phyloP scores from a whole-genome alignment of 164 flowering plant genomes.

The Tetracentron sinense region DNA sequence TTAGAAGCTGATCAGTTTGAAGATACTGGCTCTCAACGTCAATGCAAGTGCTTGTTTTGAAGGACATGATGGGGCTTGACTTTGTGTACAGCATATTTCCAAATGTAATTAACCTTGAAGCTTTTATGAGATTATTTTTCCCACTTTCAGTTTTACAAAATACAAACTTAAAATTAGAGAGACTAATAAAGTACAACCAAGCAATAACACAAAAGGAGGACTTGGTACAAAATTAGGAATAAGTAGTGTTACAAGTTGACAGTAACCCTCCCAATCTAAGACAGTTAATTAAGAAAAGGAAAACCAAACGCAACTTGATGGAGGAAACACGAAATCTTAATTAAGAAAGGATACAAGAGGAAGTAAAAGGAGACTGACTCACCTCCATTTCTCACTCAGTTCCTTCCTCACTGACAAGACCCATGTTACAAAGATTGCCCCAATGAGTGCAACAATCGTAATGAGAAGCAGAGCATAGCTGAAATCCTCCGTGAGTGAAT shows the following conservation, averaged over 20 bases:
- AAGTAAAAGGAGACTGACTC: constrained; percentile 5
- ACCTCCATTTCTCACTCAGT: too few species aligned
- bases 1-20: constrained; percentile 9
- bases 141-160: neutral
- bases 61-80: constrained; percentile 20
- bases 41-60: constrained; percentile 17
- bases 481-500: constrained; percentile 93
- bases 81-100: constrained; percentile 5
- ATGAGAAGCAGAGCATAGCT: constrained; percentile 87
- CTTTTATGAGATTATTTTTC: too few species aligned
- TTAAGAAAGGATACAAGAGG: neutral
- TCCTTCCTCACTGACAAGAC: too few species aligned
- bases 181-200: too few species aligned
- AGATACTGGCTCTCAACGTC: constrained; percentile 12
- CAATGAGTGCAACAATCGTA: constrained; percentile 75
- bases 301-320: constrained; percentile 6
- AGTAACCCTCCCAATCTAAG: constrained; percentile 8
- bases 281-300: neutral
- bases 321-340: constrained; percentile 4
- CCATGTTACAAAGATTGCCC: constrained; percentile 89
- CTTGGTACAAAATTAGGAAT: constrained; percentile 4
- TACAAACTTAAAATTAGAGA: too few species aligned
- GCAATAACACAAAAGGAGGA: constrained; percentile 3
- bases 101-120: too few species aligned
- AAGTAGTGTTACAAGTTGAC: constrained; percentile 14